Evolutionary conservation across 2,329 filamentous ascomycete genomes (phyloP).

Genomic region (Fusarium euwallaceae): DNA sequence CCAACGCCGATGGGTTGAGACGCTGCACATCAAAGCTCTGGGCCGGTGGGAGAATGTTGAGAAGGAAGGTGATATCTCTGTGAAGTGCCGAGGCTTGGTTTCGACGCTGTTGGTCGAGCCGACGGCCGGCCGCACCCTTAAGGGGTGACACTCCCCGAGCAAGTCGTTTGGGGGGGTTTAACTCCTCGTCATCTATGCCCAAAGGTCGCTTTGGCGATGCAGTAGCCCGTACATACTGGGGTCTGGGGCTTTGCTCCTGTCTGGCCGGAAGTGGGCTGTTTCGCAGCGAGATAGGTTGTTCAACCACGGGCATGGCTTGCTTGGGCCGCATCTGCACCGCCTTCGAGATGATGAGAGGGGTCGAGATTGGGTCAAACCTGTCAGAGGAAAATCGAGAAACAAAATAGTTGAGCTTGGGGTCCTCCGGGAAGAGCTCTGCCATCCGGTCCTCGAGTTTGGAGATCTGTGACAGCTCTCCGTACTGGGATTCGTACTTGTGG

Average conservation of each 20-base stretch:
- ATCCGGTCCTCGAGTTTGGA: conserved; percentile 92
- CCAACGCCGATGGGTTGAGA: conserved; percentile 78
- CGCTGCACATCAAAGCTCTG: conserved; percentile 78
- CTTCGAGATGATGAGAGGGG: conserved; percentile 87
- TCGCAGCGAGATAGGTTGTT: conserved; percentile 61
- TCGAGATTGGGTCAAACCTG: conserved; percentile 83
- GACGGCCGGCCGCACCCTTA: conserved; percentile 88
- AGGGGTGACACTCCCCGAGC: conserved; percentile 91
- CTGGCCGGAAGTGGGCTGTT: conserved; percentile 58
- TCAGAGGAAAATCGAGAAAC: conserved; percentile 77
- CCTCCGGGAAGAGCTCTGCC: conserved; percentile 91
- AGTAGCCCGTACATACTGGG: conserved; percentile 60
- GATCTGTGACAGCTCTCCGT: conserved; percentile 92
- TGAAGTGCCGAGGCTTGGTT: conserved; percentile 78
- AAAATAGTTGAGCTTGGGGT: conserved; percentile 82
- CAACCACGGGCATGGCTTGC: conserved; percentile 66
- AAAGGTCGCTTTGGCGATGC: conserved; percentile 74
- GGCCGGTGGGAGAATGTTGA: conserved; percentile 81
- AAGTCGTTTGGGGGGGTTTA: conserved; percentile 85
- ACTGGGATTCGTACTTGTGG: conserved; percentile 94
- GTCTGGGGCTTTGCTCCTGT: conserved; percentile 60
- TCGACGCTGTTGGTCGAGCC: conserved; percentile 82
- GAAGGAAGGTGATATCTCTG: conserved; percentile 72
- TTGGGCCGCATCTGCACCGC: conserved; percentile 80
- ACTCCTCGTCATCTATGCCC: conserved; percentile 77